Percentiles rank a stretch among this genome's conserved stretches.
Evolutionary conservation across 2,329 filamentous ascomycete species (phyloP).

Genomic region (Pseudogymnoascus sp.): DNA sequence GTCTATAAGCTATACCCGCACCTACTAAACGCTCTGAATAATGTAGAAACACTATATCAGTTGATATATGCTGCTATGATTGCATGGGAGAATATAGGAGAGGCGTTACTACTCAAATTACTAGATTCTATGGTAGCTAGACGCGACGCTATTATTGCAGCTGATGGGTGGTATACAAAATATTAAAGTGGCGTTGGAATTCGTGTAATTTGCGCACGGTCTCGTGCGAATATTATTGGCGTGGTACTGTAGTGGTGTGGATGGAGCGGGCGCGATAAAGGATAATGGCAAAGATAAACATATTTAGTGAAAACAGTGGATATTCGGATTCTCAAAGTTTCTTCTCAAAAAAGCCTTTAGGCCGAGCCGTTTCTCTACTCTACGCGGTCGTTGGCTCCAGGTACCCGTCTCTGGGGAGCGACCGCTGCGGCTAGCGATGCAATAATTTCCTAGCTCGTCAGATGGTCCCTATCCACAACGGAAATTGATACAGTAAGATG

Average conservation of each 20-base stretch:
- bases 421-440: not conserved
- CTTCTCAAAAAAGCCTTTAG: not conserved
- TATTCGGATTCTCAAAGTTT: not conserved
- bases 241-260: not conserved
- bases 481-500: not conserved
- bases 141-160: too few species aligned
- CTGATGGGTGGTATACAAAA: too few species aligned
- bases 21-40: too few species aligned
- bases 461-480: not conserved
- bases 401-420: not conserved
- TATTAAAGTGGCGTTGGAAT: too few species aligned
- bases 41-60: too few species aligned
- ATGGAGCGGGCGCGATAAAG: not conserved
- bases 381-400: not conserved
- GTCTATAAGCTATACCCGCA: too few species aligned
- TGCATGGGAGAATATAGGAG: too few species aligned
- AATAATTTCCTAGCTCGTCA: not conserved
- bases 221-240: too few species aligned
- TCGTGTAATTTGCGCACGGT: too few species aligned
- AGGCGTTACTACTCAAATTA: too few species aligned
- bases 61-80: too few species aligned
- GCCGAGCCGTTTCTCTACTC: not conserved
- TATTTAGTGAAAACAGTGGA: not conserved
- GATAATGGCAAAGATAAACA: not conserved
- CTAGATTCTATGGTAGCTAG: too few species aligned